Percentiles rank a stretch among this genome's conserved stretches.
Conservation (phyloP, 441 rosid genomes). For the Pelargonium australe region DNA sequence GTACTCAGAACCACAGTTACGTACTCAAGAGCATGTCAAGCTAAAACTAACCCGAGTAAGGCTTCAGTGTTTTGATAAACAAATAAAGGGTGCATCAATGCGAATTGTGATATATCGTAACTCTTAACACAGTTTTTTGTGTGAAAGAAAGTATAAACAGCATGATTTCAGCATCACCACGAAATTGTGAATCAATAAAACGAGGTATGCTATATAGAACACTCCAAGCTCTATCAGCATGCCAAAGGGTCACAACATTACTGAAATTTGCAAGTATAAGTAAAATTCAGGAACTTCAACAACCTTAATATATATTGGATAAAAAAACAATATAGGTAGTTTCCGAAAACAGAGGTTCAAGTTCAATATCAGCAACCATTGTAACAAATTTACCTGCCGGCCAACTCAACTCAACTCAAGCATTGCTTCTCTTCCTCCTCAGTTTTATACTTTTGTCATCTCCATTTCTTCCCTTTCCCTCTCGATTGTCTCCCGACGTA, state of each 20-base stretch:
- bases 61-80: background rate
- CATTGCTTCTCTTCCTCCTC: constrained; percentile 22
- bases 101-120: background rate
- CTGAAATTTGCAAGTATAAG: background rate
- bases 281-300: background rate
- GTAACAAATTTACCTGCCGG: background rate
- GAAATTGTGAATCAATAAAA: background rate
- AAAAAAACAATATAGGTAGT: background rate
- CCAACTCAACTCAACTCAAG: background rate
- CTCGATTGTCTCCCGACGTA: constrained; percentile 34
- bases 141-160: background rate
- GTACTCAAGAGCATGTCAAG: background rate
- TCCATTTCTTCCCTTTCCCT: constrained; percentile 37
- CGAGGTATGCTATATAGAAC: background rate
- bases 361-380: constrained; percentile 6
- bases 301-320: background rate
- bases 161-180: background rate
- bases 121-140: too few relatives aligned
- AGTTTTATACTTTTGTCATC: constrained; percentile 13
- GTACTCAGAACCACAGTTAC: background rate
- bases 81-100: background rate
- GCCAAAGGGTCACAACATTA: background rate
- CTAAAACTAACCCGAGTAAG: background rate
- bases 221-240: constrained; percentile 4
- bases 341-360: background rate